Evolutionary conservation across 2,329 filamentous ascomycete genomes (phyloP), one percentile per base, ranked within the genome.

Genomic region (Epicoccum nigrum): DNA sequence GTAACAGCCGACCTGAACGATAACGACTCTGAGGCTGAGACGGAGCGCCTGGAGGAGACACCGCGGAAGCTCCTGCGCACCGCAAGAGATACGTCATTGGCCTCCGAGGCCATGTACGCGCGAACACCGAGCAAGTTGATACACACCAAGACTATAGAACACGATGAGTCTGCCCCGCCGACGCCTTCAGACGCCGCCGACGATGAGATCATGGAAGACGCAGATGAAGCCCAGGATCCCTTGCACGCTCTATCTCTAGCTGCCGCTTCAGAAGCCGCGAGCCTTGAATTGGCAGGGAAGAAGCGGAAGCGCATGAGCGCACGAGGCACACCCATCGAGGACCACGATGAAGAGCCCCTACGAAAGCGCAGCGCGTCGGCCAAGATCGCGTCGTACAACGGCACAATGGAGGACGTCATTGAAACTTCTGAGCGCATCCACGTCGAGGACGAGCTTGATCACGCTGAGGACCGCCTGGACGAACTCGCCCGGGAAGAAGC

Each of bases 31-130:
- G 93, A 97, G 74, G 93, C 93, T 27, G 93, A 97, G 76, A 97
- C 93, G 1, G 92, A 97, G 76, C 87, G 94, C 52, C 82, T 99
- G 54, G 94, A 94, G 68, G 86, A 89, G 67, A 96, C 91, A n/a
- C 92, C 92, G 15, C 84, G 85, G 56, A 89, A 81, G 65, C 76
- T 81, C 67, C 81, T 58, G 38, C 68, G 67, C 60, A 68, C 66
- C 25, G 64, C 54, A 34, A 68, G 67, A 12, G 66, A 71, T 55
- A 67, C 65, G 45, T 70, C 69, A 54, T 62, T 71, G 37, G 56
- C 62, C 21, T 69, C 69, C 8, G 72, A 74, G 41, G 58, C 59
- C 17, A 17, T 63, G 32, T 69, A 71, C 55, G 62, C 67, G 37
- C 62, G 67, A 47, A 73, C 68, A 21, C 70, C 72, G 23, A 74